A percentile compares a stretch with the other conserved stretches of the same genome.
These are phyloP conservation scores for Martiniozyma asiatica DNA, from an alignment of 1,139 yeast genomes.

Conservation along the genomic window DNA sequence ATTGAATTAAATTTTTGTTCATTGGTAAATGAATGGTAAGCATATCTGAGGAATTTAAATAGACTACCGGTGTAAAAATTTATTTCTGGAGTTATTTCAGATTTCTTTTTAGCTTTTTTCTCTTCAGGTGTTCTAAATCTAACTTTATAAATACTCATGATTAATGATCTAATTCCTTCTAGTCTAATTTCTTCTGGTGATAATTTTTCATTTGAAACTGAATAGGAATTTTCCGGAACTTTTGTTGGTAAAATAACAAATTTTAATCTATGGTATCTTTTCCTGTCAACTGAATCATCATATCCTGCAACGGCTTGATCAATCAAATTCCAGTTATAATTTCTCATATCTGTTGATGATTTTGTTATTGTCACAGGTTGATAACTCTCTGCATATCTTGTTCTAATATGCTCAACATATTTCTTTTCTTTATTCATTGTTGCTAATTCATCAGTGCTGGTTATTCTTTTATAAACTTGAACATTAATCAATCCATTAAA, in stretches of 20 bases:
- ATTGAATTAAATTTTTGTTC: slow-evolving; percentile 20
- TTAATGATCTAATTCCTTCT: slow-evolving; percentile 73
- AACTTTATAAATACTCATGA: slow-evolving; percentile 53
- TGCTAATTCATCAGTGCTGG: slow-evolving; percentile 15
- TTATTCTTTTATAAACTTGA: slow-evolving; percentile 43
- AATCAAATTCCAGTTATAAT: slow-evolving; percentile 79
- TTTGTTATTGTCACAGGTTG: slow-evolving; percentile 48
- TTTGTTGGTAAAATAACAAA: slow-evolving; percentile 75
- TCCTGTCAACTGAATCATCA: slow-evolving; percentile 52
- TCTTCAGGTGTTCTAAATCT: slow-evolving; percentile 36
- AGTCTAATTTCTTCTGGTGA: slow-evolving; percentile 75
- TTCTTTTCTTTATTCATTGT: slow-evolving; percentile 18
- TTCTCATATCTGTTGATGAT: slow-evolving; percentile 37
- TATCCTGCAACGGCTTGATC: slow-evolving; percentile 89
- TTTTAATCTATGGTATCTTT: slow-evolving; percentile 56
- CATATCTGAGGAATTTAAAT: slow-evolving; percentile 44
- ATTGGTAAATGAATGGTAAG: slow-evolving; percentile 12
- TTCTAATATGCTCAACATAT: slow-evolving; percentile 53
- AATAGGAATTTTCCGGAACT: slow-evolving; percentile 44
- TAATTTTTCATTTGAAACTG: slow-evolving; percentile 41
- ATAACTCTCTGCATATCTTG: slow-evolving; percentile 65
- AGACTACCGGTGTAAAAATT: slow-evolving; percentile 81
- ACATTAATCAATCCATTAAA: slow-evolving; percentile 61
- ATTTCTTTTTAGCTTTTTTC: slow-evolving; percentile 25
- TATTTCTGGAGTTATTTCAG: slow-evolving; percentile 59